Base-by-base conservation (phyloP, 1,139 yeast genomes). In the Saccharomyces uvarum region DNA sequence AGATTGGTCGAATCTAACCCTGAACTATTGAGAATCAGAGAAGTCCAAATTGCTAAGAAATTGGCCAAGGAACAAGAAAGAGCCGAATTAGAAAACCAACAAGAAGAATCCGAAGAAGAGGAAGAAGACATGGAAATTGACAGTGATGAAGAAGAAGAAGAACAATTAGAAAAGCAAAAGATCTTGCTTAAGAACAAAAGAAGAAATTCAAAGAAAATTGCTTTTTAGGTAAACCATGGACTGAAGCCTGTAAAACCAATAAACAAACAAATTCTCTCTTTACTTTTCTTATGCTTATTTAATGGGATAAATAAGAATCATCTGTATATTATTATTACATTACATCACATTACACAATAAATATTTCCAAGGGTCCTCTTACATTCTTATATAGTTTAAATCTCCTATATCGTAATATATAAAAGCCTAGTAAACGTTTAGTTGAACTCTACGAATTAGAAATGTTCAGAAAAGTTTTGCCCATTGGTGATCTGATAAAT, bases 1-100 rank as follows among this genome's bases (percentile, higher is more conserved):
- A 88, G 88, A 75, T 79, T 93, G 70, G 95, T 93, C 52, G 97
- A 85, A 69, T 77, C 81, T 57, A 83, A 93, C 75, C 96, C 96
- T 62, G 96, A 88, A 70, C 77, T 93, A 71, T 80, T 93, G 76
- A 86, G 83, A 75, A 82, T 89, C 81, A 85, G 97, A 78, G 97
- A 88, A 49, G 96, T 91, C 58, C 97, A 91, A 76, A 75, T 89
- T 64, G 84, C 89, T 70, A 83, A 89, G 72, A 82, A 80, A 75
- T 84, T 85, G 56, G 96, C 88, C 69, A 86, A 78, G 76, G 75
- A 74, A 63, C 84, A 83, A 53, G 83, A 82, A 59, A 83, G 75
- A 72, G 85, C 76, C 53, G 80, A 75, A 56, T 77, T 74, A 54
- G 79, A 72, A 67, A 79, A 73, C 14, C 79, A 71, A 51, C 82